A percentile compares a stretch with the other conserved stretches of the same genome.
These are phyloP conservation scores for Fusarium tanahbumbuense DNA, from an alignment of 2,329 filamentous ascomycete genomes.

Conservation along the genomic window DNA sequence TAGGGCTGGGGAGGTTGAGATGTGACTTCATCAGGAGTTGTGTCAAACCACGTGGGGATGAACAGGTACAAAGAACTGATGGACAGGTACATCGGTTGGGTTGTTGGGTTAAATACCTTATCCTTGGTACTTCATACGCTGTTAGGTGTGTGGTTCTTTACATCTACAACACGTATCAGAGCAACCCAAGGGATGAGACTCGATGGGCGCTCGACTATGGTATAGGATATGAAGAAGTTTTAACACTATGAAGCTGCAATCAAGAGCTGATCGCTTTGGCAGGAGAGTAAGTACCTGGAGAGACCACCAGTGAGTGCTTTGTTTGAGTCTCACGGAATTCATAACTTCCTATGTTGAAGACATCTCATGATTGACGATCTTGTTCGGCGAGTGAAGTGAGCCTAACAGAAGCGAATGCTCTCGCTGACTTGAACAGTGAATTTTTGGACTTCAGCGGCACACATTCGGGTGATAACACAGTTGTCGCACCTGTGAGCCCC, in stretches of 20 bases:
- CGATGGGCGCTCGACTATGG: too few relatives aligned
- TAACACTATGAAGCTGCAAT: fast-evolving
- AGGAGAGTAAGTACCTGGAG: background rate
- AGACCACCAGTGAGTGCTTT: background rate
- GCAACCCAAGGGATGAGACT: too few relatives aligned
- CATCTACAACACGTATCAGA: background rate
- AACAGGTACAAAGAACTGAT: slow-evolving; percentile 1
- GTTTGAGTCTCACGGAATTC: background rate
- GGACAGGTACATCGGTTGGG: background rate
- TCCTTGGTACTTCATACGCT: background rate
- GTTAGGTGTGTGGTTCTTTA: background rate
- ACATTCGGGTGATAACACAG: background rate
- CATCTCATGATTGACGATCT: fast-evolving
- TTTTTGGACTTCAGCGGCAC: background rate
- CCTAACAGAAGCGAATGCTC: background rate
- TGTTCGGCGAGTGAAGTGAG: background rate
- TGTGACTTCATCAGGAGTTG: background rate
- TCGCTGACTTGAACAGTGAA: background rate
- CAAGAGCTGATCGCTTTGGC: background rate
- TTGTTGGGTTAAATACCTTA: too few relatives aligned
- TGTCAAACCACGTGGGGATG: slow-evolving; percentile 1
- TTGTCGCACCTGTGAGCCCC: background rate
- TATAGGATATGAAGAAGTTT: background rate
- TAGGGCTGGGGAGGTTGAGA: background rate
- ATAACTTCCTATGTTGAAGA: background rate